Conservation (phyloP, 2,329 filamentous ascomycete genomes). For the Furcasterigmium furcatum region DNA sequence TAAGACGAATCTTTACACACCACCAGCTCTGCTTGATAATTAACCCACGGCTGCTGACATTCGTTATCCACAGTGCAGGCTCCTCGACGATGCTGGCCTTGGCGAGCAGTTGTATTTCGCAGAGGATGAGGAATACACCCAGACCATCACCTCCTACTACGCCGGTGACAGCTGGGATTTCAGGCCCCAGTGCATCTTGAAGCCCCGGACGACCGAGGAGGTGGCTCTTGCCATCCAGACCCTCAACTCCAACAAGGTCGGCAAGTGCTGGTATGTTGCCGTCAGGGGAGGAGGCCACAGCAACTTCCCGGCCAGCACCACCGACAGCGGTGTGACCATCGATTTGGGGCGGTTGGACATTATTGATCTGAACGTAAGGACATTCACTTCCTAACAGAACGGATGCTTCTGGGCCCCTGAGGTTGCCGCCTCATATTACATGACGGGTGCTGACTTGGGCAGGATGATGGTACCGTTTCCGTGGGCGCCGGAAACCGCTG, state of each 20-base stretch:
- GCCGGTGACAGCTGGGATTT: constrained; percentile 17
- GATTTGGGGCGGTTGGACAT: constrained; percentile 22
- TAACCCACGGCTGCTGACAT: too few relatives aligned
- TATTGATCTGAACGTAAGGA: not conserved
- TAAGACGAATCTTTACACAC: too few relatives aligned
- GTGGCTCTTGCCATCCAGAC: constrained; percentile 13
- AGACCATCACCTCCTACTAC: constrained; percentile 12
- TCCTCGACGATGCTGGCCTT: constrained; percentile 5
- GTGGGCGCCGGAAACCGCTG: constrained; percentile 10
- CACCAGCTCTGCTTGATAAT: too few relatives aligned
- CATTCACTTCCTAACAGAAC: too few relatives aligned
- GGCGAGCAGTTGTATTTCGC: constrained; percentile 3
- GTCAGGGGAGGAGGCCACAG: constrained; percentile 41
- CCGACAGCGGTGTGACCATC: constrained; percentile 31
- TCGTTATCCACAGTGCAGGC: too few relatives aligned
- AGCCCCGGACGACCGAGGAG: constrained; percentile 15
- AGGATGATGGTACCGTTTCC: not conserved
- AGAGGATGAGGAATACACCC: constrained; percentile 1
- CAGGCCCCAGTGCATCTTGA: constrained; percentile 18
- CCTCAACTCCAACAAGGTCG: constrained; percentile 4
- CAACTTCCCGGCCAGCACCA: constrained; percentile 37
- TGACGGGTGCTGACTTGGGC: not conserved
- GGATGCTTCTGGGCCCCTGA: too few relatives aligned
- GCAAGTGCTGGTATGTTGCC: constrained; percentile 18
- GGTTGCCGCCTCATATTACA: too few relatives aligned